Evolutionary conservation across 2,329 filamentous ascomycete genomes (phyloP), one percentile per base, ranked within the genome.

Genomic region (Teratosphaeria epicoccoides): DNA sequence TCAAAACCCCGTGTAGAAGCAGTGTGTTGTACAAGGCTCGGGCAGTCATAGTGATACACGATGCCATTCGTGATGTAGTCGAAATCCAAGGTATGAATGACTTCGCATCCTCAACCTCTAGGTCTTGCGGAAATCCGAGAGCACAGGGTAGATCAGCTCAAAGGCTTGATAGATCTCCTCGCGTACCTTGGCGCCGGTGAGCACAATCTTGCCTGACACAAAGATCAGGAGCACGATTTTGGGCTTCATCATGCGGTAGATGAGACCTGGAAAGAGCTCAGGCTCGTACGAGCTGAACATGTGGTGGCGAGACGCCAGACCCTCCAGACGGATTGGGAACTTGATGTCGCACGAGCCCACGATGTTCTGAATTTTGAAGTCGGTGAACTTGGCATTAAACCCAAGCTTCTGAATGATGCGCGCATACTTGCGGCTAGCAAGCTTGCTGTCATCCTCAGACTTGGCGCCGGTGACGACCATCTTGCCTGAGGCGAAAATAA

Each of bases 361-460:
- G 59, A 98, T 97, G 73, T 98, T 98, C 77, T 96, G 90, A 66
- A 98, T 98, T 81, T 97, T 98, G 77, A 98, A 98, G 71, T 98
- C 93, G 61, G 90, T 96, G 73, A 98, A 97, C 81, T 96, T 96
- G 65, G 93, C 91, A 48, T 96, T 95, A 80, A 98, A 98, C 57
- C 93, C 93, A 55, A 98, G 87, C 77, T 98, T 98, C 79, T 98
- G 93, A 64, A 98, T 97, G 72, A 98, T 97, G 66, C 93, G 90
- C 49, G 93, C 93, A 68, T 97, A 97, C 74, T 98, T 98, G 74
- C 91, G 84, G 54, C 87, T 93, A 7, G 93, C 93, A 66, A 98
- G 83, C 76, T 96, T 96, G 55, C 88, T 95, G 69, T 97, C 93
- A 70, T 97, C 93, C 69, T 97, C 93, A 1, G 88, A 95, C 74